Evolutionary conservation across 78 protist genomes (phyloP).

Genomic region (Monosiga brevicollis): DNA sequence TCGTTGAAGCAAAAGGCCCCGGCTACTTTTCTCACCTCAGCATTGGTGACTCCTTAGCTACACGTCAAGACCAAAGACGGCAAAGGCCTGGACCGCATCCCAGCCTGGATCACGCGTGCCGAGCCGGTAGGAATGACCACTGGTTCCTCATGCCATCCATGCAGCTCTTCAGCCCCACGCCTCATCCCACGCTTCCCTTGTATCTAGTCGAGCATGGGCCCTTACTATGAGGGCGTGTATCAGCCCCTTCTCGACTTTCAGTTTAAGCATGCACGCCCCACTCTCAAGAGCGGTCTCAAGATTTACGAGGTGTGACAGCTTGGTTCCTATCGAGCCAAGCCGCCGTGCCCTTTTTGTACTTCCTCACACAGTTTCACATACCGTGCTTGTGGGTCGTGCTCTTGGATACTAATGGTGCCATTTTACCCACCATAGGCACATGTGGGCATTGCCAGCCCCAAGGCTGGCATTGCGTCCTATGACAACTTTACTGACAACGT

Average conservation of each 20-base stretch:
- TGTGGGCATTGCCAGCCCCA: slow-evolving; percentile 80
- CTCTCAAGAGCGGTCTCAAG: slow-evolving; percentile 34
- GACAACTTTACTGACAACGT: slow-evolving; percentile 18
- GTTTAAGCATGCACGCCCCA: slow-evolving; percentile 47
- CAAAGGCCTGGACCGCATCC: slow-evolving; percentile 55
- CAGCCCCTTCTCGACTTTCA: slow-evolving; percentile 40
- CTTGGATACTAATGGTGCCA: background rate
- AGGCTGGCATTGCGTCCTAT: slow-evolving; percentile 56
- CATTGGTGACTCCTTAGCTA: too few relatives aligned
- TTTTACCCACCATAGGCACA: background rate
- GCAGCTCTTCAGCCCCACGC: background rate
- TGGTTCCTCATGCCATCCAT: too few relatives aligned
- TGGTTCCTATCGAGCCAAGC: background rate
- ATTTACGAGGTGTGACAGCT: background rate
- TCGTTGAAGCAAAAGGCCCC: too few relatives aligned
- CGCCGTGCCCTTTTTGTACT: background rate
- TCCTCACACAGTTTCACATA: background rate
- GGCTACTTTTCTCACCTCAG: too few relatives aligned
- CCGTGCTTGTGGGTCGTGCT: background rate
- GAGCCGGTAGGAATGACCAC: slow-evolving; percentile 29
- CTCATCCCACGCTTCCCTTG: background rate
- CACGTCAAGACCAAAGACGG: slow-evolving; percentile 23
- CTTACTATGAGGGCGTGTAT: slow-evolving; percentile 60
- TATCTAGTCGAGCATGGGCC: too few relatives aligned
- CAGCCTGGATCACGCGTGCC: slow-evolving; percentile 67